phyloP scores from a whole-genome alignment of 495 filamentous ascomycete genomes.

The Aspergillus conjunctus region DNA sequence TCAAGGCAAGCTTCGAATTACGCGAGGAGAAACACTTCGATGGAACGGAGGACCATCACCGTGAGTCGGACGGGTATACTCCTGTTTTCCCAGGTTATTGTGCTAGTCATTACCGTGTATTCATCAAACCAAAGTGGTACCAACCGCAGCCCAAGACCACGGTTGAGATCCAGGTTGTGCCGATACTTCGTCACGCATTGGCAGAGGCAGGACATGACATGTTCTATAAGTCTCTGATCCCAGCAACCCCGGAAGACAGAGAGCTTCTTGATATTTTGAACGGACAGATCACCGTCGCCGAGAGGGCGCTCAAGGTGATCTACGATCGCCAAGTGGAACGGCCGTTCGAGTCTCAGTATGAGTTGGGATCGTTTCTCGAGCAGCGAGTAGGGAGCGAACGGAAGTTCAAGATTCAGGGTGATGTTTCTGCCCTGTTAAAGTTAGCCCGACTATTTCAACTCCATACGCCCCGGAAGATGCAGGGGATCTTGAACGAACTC shows the following conservation, averaged over 20 bases:
- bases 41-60: not conserved
- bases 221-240: constrained; percentile 23
- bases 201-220: constrained; percentile 32
- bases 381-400: not conserved
- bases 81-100: not conserved
- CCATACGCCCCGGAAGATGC: not conserved
- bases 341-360: not conserved
- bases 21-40: not conserved
- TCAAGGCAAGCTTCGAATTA: constrained; percentile 14
- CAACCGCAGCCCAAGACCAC: not conserved
- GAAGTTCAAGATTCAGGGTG: not conserved
- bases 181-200: constrained; percentile 27
- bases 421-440: not conserved
- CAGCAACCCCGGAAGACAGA: not conserved
- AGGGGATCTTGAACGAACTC: not conserved
- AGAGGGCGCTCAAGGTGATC: not conserved
- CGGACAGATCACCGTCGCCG: not conserved
- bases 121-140: not conserved
- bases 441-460: not conserved
- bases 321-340: not conserved
- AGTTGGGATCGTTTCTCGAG: not conserved
- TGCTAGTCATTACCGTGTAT: not conserved
- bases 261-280: not conserved
- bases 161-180: constrained; percentile 30
- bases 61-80: not conserved